These are phyloP conservation scores for Cercospora beticola DNA, from an alignment of 2,329 filamentous ascomycete species.

Conservation along the genomic window DNA sequence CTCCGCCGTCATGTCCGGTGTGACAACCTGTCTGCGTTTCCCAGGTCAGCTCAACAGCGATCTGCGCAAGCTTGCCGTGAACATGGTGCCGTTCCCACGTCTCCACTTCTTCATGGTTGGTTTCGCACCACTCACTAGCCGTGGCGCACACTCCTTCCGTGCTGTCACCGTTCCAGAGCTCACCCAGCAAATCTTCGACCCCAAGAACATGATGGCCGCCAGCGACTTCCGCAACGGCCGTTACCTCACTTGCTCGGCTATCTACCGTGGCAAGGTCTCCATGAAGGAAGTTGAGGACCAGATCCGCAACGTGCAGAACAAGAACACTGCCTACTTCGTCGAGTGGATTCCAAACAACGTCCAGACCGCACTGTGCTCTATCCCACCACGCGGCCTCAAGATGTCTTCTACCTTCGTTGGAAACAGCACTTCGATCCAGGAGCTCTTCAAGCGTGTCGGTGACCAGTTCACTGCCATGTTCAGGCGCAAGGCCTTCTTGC, in stretches of 20 bases:
- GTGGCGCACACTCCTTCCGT: constrained; percentile 90
- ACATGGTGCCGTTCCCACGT: constrained; percentile 99
- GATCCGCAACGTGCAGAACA: constrained; percentile 99
- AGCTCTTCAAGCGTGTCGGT: constrained; percentile 99
- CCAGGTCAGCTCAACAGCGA: constrained; percentile 99
- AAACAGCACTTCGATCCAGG: constrained; percentile 99
- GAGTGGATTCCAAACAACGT: constrained; percentile 99
- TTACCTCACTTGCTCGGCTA: constrained; percentile 98
- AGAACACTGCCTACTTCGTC: constrained; percentile 99
- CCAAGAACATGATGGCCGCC: constrained; percentile 99
- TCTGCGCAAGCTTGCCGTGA: constrained; percentile 97
- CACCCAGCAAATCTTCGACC: constrained; percentile 99
- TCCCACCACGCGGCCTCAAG: constrained; percentile 94
- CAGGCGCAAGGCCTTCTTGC: constrained; percentile 99
- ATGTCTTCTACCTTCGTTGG: constrained; percentile 99
- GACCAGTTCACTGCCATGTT: constrained; percentile 99
- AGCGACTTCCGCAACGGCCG: constrained; percentile 99
- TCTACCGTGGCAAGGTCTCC: constrained; percentile 99
- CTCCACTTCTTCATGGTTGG: constrained; percentile 99
- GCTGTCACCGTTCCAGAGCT: constrained; percentile 96
- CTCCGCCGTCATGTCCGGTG: constrained; percentile 98
- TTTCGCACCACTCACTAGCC: constrained; percentile 96
- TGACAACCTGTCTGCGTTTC: constrained; percentile 98
- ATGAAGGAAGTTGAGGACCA: constrained; percentile 99
- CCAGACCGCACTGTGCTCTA: constrained; percentile 97